These are phyloP conservation scores for carrot (Daucus carota) DNA, from an alignment of 129 eudicot genomes.

Conservation along the genomic window DH1_v3.0 NC_030384.2:49439501-49440000, in stretches of 20 bases:
- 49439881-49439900: slow-evolving; percentile 50
- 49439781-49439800: slow-evolving; percentile 43
- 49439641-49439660: no score
- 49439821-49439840: slow-evolving; percentile 41
- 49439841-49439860: slow-evolving; percentile 39
- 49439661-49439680: slow-evolving; percentile 66
- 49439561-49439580: no score
- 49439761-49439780: slow-evolving; percentile 61
- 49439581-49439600: no score
- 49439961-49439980: slow-evolving; percentile 61
- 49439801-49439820: slow-evolving; percentile 41
- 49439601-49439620: no score
- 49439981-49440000: slow-evolving; percentile 65
- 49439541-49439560: no score
- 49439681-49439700: slow-evolving; percentile 71
- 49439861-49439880: slow-evolving; percentile 60
- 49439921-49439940: slow-evolving; percentile 57
- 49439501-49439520: no score
- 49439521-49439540: no score
- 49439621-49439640: no score
- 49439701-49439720: slow-evolving; percentile 81
- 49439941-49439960: slow-evolving; percentile 69
- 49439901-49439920: slow-evolving; percentile 62
- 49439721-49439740: slow-evolving; percentile 53
- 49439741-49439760: slow-evolving; percentile 45